Evolutionary conservation across 331 rosid species (phyloP).

Genomic region (Spiraea crenata): DNA sequence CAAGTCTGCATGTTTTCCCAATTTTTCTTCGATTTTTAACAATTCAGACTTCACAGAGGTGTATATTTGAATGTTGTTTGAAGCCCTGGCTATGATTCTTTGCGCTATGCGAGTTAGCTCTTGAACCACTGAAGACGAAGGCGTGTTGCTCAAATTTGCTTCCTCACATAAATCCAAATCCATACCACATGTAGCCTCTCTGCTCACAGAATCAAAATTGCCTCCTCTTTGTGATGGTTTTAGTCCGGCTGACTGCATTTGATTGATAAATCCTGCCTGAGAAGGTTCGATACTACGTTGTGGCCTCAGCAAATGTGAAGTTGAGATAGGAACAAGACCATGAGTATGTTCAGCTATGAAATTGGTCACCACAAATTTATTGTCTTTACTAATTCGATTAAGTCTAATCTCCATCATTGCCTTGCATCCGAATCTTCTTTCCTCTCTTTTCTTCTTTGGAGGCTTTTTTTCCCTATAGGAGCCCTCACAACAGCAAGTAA

Average conservation of each 20-base stretch:
- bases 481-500: too few species aligned
- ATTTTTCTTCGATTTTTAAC: neutral
- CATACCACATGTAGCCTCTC: neutral
- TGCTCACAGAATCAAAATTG: neutral
- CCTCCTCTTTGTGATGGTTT: neutral
- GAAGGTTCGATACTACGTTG: neutral
- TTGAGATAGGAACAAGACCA: neutral
- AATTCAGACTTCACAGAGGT: neutral
- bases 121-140: neutral
- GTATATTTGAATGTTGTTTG: neutral
- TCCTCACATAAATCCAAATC: neutral
- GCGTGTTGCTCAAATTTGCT: neutral
- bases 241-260: neutral
- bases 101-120: conserved; percentile 3
- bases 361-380: neutral
- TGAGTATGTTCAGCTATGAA: neutral
- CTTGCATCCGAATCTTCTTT: too few species aligned
- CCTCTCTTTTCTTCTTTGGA: too few species aligned
- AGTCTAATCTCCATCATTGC: too few species aligned
- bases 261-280: neutral
- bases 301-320: neutral
- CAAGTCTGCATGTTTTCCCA: neutral
- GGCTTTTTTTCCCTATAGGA: too few species aligned
- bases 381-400: too few species aligned
- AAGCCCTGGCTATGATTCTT: neutral